Conservation (phyloP, 2,329 filamentous ascomycete species). For the Graphiopsis chlorocephala region DNA sequence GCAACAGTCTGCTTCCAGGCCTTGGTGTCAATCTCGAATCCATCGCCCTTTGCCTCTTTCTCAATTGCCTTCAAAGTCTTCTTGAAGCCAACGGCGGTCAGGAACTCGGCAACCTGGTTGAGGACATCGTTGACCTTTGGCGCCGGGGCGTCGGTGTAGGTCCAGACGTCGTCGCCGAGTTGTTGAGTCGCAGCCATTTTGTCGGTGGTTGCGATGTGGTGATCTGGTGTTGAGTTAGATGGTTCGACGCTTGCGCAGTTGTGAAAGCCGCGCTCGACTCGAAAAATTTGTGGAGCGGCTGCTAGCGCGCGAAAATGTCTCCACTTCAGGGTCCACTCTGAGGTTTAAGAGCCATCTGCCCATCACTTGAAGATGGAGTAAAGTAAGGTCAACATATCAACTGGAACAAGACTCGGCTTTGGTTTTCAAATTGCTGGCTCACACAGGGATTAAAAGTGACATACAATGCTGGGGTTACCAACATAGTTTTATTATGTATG, state of each 20-base stretch:
- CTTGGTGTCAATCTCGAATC: constrained; percentile 23
- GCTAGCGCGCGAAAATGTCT: constrained; percentile 2
- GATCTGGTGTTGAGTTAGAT: background rate
- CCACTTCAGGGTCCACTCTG: background rate
- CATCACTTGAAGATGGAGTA: no score
- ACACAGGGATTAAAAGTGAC: no score
- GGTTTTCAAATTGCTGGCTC: no score
- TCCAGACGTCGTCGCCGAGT: constrained; percentile 16
- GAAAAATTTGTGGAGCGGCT: constrained; percentile 16
- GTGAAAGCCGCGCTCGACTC: background rate
- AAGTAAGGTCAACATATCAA: no score
- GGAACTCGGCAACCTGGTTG: constrained; percentile 29
- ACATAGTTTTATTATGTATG: background rate
- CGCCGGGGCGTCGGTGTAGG: constrained; percentile 1
- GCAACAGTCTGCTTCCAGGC: constrained; percentile 19
- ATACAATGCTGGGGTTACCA: no score
- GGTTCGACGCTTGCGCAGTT: background rate
- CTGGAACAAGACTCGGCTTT: no score
- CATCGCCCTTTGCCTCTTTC: constrained; percentile 34
- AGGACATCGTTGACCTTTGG: constrained; percentile 18
- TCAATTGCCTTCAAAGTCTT: constrained; percentile 31
- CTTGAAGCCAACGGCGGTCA: constrained; percentile 32
- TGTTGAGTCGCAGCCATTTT: constrained; percentile 14
- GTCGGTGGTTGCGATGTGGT: constrained; percentile 5
- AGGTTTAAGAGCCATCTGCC: background rate